Conservation (phyloP, 148 eudicot species). For the Rhododendron vialii region DNA sequence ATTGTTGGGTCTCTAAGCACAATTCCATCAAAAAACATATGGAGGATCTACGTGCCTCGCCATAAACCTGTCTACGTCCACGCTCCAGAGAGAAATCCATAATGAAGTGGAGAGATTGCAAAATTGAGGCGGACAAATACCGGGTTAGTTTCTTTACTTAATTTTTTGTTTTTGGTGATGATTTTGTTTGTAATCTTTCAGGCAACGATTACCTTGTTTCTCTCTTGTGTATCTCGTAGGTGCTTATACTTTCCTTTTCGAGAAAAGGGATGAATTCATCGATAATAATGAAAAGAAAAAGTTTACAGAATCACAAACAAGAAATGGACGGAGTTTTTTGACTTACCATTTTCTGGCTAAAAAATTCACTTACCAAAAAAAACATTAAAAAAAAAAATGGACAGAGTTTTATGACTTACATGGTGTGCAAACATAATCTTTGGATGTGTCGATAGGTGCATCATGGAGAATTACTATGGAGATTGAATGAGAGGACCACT, state of each 20-base stretch:
- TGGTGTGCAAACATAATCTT: slow-evolving; percentile 50
- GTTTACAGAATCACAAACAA: neutral
- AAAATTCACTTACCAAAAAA: neutral
- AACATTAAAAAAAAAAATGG: neutral
- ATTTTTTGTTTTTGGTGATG: neutral
- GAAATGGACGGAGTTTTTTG: neutral
- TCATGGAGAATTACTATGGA: slow-evolving; percentile 56
- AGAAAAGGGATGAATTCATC: neutral
- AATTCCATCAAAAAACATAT: neutral
- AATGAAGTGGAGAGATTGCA: neutral
- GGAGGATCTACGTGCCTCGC: neutral
- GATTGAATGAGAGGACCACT: slow-evolving; percentile 45
- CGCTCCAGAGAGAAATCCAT: neutral
- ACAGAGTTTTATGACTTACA: slow-evolving; percentile 35
- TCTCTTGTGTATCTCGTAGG: neutral
- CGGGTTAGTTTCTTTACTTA: neutral
- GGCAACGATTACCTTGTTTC: neutral
- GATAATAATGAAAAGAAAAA: neutral
- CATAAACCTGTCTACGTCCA: neutral
- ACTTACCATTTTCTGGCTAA: neutral
- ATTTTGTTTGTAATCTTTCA: neutral
- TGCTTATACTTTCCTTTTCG: neutral
- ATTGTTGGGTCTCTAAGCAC: neutral
- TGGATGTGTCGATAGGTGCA: slow-evolving; percentile 32
- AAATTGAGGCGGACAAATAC: neutral